phyloP scores from a whole-genome alignment of 176 grass and related monocot genomes.

The Thinopyrum elongatum region DNA sequence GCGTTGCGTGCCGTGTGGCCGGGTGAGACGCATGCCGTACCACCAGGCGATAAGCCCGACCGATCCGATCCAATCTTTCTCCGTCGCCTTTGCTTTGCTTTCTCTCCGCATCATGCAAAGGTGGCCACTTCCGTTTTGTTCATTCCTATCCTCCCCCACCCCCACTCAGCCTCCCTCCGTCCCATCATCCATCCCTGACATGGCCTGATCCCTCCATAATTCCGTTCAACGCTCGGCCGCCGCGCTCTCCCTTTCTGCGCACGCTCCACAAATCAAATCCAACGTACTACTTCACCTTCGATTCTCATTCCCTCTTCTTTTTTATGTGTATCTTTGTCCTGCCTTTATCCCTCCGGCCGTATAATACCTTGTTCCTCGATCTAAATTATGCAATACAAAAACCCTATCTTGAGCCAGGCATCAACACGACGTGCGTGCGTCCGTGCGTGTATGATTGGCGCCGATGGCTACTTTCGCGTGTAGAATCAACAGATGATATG shows the following conservation, averaged over 20 bases:
- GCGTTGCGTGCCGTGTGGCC: neutral
- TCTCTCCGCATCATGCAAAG: constrained; percentile 36
- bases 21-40: no score
- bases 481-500: neutral
- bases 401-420: neutral
- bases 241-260: constrained; percentile 19
- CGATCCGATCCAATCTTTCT: neutral
- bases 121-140: constrained; percentile 16
- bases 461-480: neutral
- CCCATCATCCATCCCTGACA: neutral
- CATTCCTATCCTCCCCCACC: constrained; percentile 14
- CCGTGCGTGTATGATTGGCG: no score
- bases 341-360: neutral
- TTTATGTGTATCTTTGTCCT: neutral
- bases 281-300: neutral
- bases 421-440: neutral
- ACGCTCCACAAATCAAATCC: constrained; percentile 25
- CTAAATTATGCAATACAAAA: neutral
- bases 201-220: neutral
- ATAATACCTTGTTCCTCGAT: neutral
- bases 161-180: neutral
- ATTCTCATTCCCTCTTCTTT: neutral
- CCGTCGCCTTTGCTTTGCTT: constrained; percentile 8
- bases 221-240: constrained; percentile 5
- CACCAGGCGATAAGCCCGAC: neutral